Evolutionary conservation across 306 rosid genomes (phyloP).

Genomic region (Vigna reflexopilosa): DNA sequence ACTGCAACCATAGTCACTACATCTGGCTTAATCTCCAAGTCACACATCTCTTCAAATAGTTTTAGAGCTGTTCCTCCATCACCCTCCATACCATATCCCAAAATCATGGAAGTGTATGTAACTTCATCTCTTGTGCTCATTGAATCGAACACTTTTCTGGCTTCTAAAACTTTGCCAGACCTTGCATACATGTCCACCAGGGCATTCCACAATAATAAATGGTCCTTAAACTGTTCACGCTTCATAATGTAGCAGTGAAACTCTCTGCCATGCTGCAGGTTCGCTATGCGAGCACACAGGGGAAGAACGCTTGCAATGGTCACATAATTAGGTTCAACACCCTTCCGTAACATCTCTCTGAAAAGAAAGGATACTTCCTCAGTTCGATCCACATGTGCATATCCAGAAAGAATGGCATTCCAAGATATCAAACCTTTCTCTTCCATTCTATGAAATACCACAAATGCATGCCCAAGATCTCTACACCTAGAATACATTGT

Average conservation of each 20-base stretch:
- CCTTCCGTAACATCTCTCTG: slow-evolving; percentile 66
- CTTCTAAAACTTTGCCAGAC: slow-evolving; percentile 80
- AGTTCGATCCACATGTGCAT: slow-evolving; percentile 61
- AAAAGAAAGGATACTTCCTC: slow-evolving; percentile 81
- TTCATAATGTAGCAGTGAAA: slow-evolving; percentile 84
- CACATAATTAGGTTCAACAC: slow-evolving; percentile 73
- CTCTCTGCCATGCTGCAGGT: slow-evolving; percentile 90
- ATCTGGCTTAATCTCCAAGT: slow-evolving; percentile 69
- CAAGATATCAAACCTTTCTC: slow-evolving; percentile 70
- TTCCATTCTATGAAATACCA: slow-evolving; percentile 56
- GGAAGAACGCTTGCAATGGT: slow-evolving; percentile 91
- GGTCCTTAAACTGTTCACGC: slow-evolving; percentile 54
- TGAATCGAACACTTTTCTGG: slow-evolving; percentile 73
- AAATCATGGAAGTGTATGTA: slow-evolving; percentile 84
- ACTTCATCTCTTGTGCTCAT: slow-evolving; percentile 76
- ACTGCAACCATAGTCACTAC: slow-evolving; percentile 82
- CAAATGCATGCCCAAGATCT: slow-evolving; percentile 70
- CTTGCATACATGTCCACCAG: slow-evolving; percentile 90
- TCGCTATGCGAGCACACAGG: slow-evolving; percentile 85
- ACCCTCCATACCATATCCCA: slow-evolving; percentile 84
- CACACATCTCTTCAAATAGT: slow-evolving; percentile 81
- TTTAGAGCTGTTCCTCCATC: slow-evolving; percentile 72
- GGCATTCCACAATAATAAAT: slow-evolving; percentile 76
- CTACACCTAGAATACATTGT: slow-evolving; percentile 92
- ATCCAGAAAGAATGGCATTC: slow-evolving; percentile 91